Evolutionary conservation across 805 yeast genomes (phyloP).

Genomic region (Lachancea thermotolerans): DNA sequence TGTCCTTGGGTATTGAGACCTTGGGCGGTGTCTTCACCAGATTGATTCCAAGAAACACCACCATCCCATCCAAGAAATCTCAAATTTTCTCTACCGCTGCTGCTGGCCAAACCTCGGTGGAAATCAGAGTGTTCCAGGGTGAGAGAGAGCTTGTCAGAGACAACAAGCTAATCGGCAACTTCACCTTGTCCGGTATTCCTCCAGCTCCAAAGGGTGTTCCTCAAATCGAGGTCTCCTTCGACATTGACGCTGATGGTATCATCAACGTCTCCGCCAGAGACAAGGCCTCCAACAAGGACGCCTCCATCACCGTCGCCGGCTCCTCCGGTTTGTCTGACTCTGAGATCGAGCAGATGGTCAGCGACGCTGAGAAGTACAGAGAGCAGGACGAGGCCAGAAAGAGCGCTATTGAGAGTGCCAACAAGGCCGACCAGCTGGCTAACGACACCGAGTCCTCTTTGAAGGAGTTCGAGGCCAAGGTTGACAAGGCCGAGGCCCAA

Average conservation of each 20-base stretch:
- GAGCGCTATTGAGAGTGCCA: conserved; percentile 74
- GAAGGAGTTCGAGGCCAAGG: conserved; percentile 59
- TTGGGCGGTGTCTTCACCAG: conserved; percentile 97
- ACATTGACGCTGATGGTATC: conserved; percentile 95
- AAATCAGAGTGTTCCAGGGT: conserved; percentile 98
- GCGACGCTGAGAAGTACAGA: conserved; percentile 83
- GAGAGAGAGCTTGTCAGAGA: conserved; percentile 97
- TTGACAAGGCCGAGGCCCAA: conserved; percentile 42
- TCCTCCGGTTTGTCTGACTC: conserved; percentile 86
- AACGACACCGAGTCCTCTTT: conserved; percentile 87
- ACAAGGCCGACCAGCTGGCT: conserved; percentile 68
- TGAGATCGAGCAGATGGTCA: conserved; percentile 87
- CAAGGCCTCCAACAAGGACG: conserved; percentile 88
- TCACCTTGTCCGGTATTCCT: conserved; percentile 89
- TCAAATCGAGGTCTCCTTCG: conserved; percentile 83
- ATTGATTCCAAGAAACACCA: conserved; percentile 82
- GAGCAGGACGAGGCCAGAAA: conserved; percentile 83
- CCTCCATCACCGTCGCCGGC: conserved; percentile 94
- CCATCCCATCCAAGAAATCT: conserved; percentile 94
- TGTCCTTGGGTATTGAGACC: conserved; percentile 92
- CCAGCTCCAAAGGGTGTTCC: conserved; percentile 79
- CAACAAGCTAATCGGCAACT: conserved; percentile 96
- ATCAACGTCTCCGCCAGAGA: conserved; percentile 93
- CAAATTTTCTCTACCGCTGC: conserved; percentile 96
- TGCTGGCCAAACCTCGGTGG: conserved; percentile 93